phyloP scores from a whole-genome alignment of 345 rosid genomes.

The Iberis pinnata region DNA sequence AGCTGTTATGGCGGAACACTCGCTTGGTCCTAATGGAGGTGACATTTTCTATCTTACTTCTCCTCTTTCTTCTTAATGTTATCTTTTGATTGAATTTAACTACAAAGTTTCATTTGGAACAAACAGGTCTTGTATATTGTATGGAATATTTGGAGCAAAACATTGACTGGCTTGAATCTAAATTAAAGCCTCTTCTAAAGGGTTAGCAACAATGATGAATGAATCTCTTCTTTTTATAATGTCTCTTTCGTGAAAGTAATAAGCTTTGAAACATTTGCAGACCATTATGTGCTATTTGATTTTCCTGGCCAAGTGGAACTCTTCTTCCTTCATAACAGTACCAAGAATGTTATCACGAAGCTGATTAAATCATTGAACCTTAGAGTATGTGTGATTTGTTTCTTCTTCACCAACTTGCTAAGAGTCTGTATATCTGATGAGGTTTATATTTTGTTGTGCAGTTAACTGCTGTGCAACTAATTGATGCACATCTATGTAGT shows the following conservation, averaged over 20 bases:
- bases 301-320: constrained; percentile 97
- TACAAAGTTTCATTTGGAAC: neutral
- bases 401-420: neutral
- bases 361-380: constrained; percentile 74
- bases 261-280: constrained; percentile 40
- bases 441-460: constrained; percentile 30
- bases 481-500: constrained; percentile 79
- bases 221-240: no score
- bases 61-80: neutral
- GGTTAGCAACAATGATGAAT: constrained; percentile 30
- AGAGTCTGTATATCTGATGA: constrained; percentile 10
- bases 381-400: constrained; percentile 46
- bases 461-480: constrained; percentile 84
- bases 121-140: constrained; percentile 74
- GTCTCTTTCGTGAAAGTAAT: neutral
- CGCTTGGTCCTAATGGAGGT: constrained; percentile 99
- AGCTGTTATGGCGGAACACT: constrained; percentile 73
- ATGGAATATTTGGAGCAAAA: constrained; percentile 89
- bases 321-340: constrained; percentile 71
- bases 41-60: neutral
- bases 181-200: constrained; percentile 71
- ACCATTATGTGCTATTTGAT: constrained; percentile 90
- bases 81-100: neutral
- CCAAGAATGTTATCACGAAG: constrained; percentile 60
- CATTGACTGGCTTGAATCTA: constrained; percentile 82